These are phyloP conservation scores for Suillus discolor DNA, from an alignment of 768 basidiomycete species.

Conservation along the genomic window DNA sequence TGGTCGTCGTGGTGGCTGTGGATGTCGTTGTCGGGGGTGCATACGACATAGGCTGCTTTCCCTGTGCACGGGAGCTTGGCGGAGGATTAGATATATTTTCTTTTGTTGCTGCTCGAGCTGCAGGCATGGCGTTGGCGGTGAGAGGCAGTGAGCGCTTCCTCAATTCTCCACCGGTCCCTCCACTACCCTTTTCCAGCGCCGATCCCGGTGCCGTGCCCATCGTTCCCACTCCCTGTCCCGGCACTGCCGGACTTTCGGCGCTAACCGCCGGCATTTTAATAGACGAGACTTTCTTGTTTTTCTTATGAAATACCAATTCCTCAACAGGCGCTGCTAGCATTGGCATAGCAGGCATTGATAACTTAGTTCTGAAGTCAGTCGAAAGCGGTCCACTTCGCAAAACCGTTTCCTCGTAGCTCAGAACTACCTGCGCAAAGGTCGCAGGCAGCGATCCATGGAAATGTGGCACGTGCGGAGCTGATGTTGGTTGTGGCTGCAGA, in stretches of 20 bases:
- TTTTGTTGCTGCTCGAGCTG: constrained; percentile 42
- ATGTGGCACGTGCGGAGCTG: constrained; percentile 18
- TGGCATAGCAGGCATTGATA: constrained; percentile 23
- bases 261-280: constrained; percentile 31
- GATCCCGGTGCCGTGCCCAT: constrained; percentile 35
- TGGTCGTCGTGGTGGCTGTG: constrained; percentile 21
- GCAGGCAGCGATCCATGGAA: constrained; percentile 22
- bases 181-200: constrained; percentile 34
- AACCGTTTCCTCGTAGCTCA: constrained; percentile 41
- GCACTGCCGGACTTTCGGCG: constrained; percentile 16
- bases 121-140: constrained; percentile 45
- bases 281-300: constrained; percentile 44
- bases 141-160: constrained; percentile 41
- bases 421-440: constrained; percentile 40
- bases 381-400: constrained; percentile 19
- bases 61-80: constrained; percentile 83
- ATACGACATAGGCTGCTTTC: constrained; percentile 93
- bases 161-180: constrained; percentile 34
- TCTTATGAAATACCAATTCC: constrained; percentile 32
- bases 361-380: constrained; percentile 30
- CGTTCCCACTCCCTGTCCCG: constrained; percentile 19
- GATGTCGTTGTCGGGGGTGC: constrained; percentile 21
- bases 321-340: constrained; percentile 20
- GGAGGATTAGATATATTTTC: constrained; percentile 44
- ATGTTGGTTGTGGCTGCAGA: constrained; percentile 25